A percentile compares a stretch with the other conserved stretches of the same genome.
Evolutionary conservation across 352 stramenopile genomes (phyloP).

Genomic region (Phytophthora capsici): DNA sequence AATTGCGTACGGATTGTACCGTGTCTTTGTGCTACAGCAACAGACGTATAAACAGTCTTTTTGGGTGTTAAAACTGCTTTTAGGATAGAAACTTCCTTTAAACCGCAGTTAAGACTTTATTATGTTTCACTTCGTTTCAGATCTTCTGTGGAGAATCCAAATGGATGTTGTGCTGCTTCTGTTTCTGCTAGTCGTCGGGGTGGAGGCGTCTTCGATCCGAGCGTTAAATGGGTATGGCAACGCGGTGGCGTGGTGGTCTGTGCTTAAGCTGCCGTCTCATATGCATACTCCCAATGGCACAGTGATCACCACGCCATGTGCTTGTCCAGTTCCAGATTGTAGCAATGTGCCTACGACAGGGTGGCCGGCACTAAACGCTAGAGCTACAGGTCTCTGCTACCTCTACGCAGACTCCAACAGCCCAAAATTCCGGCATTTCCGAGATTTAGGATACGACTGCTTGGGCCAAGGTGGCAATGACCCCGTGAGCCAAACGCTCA

Average conservation of each 20-base stretch:
- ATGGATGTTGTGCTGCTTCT: slow-evolving; percentile 13
- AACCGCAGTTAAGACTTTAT: too few relatives aligned
- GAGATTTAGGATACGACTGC: slow-evolving; percentile 74
- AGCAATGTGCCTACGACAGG: slow-evolving; percentile 49
- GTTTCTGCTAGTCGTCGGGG: slow-evolving; percentile 21
- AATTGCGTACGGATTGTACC: too few relatives aligned
- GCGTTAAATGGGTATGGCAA: slow-evolving; percentile 66
- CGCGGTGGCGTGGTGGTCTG: slow-evolving; percentile 75
- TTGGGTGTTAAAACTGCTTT: too few relatives aligned
- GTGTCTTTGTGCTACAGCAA: too few relatives aligned
- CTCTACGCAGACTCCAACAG: slow-evolving; percentile 72
- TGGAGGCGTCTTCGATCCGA: slow-evolving; percentile 29
- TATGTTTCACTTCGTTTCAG: too few relatives aligned
- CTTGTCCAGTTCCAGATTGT: slow-evolving; percentile 67
- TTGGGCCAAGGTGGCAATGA: slow-evolving; percentile 80
- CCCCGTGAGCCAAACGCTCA: slow-evolving; percentile 75
- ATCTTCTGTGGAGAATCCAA: too few relatives aligned
- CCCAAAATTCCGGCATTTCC: slow-evolving; percentile 66
- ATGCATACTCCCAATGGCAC: slow-evolving; percentile 30
- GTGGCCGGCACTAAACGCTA: slow-evolving; percentile 33
- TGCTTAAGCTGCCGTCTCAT: slow-evolving; percentile 75
- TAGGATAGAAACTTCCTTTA: too few relatives aligned
- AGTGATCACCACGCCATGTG: slow-evolving; percentile 60
- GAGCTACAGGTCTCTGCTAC: slow-evolving; percentile 75
- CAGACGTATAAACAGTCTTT: too few relatives aligned